Base-by-base conservation (phyloP, 768 basidiomycete genomes). In the Tricholoma furcatifolium region DNA sequence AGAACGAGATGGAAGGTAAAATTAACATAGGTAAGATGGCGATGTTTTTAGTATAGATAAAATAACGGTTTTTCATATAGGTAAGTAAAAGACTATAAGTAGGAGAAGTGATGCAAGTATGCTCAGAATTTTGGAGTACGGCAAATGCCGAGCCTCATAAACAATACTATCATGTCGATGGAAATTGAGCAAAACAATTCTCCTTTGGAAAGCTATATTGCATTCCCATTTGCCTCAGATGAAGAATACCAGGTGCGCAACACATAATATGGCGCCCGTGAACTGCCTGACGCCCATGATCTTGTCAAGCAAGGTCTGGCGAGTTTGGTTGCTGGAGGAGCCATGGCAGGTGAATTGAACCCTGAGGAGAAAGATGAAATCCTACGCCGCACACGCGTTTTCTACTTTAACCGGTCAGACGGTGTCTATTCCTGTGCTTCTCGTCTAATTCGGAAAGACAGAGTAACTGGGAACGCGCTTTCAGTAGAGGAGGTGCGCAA, bases 381-480 rank as follows among this genome's bases (percentile, higher is more conserved):
- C 27, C 53, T 84, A 31, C 74, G 79, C 9, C 76, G 75, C 35
- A 80, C 81, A 1, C 74, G 80, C 15, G 74, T 89, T 0, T 91
- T 87, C 63, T 91, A 88, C 68, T 91, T 88, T 67, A 90, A 88
- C 68, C 71, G 71, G 83, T 81, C 56, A 38, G 58, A 40, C 12
- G 10, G 3, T 9, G 1, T 4, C 21, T 6, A 6, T 31, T 9
- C 21, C 15, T 15, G 12, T 18, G 27, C 2, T 32, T 30, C 15
- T n/a, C 8, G 21, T 21, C 38, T 41, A 17, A 50, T 15, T 18
- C n/a, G n/a, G 2, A 8, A 14, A 34, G 20, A 17, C 50, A 78
- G 75, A 45, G 64, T 69, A 32, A 74, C 70, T 4, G 76, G 83
- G 54, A 59, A 63, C 50, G 63, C 71, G 15, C 62, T 81, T 21